Conservation (phyloP, 106 monocot species). For the Cymbidium sinense region DNA sequence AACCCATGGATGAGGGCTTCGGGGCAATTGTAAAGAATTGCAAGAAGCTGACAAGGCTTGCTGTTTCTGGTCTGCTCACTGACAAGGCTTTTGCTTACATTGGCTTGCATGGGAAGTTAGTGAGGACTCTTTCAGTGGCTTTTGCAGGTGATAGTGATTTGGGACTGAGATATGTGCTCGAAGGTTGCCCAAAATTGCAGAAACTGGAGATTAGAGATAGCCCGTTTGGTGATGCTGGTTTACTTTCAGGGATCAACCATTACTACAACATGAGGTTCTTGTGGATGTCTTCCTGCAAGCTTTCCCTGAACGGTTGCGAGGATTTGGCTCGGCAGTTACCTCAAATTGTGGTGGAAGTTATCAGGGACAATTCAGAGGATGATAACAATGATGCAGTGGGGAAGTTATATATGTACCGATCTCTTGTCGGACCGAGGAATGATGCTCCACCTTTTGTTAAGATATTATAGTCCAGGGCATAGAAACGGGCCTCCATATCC, state of each 20-base stretch:
- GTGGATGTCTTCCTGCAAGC: slow-evolving; percentile 64
- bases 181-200: slow-evolving; percentile 59
- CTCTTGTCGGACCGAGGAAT: slow-evolving; percentile 55
- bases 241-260: slow-evolving; percentile 53
- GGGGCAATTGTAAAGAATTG: slow-evolving; percentile 65
- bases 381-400: slow-evolving; percentile 22
- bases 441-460: slow-evolving; percentile 61
- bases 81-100: slow-evolving; percentile 59
- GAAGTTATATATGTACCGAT: slow-evolving; percentile 66
- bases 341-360: slow-evolving; percentile 55
- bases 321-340: slow-evolving; percentile 57
- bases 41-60: slow-evolving; percentile 54
- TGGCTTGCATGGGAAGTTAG: slow-evolving; percentile 49
- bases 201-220: slow-evolving; percentile 78
- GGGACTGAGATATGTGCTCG: slow-evolving; percentile 40
- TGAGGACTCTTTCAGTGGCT: slow-evolving; percentile 67
- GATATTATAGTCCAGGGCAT: slow-evolving; percentile 25
- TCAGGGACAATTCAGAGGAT: slow-evolving; percentile 19
- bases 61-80: slow-evolving; percentile 62
- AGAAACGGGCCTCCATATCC: too few relatives aligned
- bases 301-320: slow-evolving; percentile 40
- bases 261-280: slow-evolving; percentile 79
- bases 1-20: slow-evolving; percentile 72
- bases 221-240: slow-evolving; percentile 52
- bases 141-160: slow-evolving; percentile 57